Evolutionary conservation across 495 filamentous ascomycete genomes (phyloP), one percentile per base, ranked within the genome.

Genomic region (Haplographium delicatum): DNA sequence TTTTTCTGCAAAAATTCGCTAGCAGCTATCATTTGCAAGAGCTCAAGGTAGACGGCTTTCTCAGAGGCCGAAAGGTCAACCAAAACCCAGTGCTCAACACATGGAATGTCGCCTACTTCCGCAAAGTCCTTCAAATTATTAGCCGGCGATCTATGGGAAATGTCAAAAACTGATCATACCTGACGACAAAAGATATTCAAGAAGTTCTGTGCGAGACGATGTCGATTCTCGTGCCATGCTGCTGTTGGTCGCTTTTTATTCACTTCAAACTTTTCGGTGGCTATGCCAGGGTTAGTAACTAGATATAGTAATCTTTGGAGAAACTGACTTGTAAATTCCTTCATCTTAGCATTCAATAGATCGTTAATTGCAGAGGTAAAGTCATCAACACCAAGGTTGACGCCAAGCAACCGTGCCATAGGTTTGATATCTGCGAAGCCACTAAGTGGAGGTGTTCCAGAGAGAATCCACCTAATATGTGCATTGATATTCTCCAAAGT

Each of bases 401-500:
- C 60, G 0, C 73, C 72, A 5, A 88, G 43, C 27, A 83, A 71
- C 1, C 58, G 56, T 2, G 82, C 77, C 35, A 86, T 79, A 5
- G 62, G 67, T 45, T 83, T 81, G n/a, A 86, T 65, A 51, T 84
- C 78, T 2, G 70, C 66, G 58, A 84, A 84, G 43, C 80, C 74
- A 3, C 67, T 65, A 5, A 84, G 52, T 0, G 66, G 65, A 4
- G 84, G 84, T 6, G 84, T 88, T n/a, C 79, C 84, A 4, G 82
- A 85, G 5, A 88, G 63, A n/a, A 83, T 65, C 83, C 84, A 88
- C 23, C 70, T 71, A 8, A 68, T 75, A 18, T 65, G 68, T 18
- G 74, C 71, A 15, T 71, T 56, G 1, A 86, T 34, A 28, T 50
- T 58, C 1, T 52, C 58, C 28, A 69, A 56, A 10, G 52, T 57